Evolutionary conservation across 2,329 filamentous ascomycete genomes (phyloP).

Genomic region (Cadophora gregata): DNA sequence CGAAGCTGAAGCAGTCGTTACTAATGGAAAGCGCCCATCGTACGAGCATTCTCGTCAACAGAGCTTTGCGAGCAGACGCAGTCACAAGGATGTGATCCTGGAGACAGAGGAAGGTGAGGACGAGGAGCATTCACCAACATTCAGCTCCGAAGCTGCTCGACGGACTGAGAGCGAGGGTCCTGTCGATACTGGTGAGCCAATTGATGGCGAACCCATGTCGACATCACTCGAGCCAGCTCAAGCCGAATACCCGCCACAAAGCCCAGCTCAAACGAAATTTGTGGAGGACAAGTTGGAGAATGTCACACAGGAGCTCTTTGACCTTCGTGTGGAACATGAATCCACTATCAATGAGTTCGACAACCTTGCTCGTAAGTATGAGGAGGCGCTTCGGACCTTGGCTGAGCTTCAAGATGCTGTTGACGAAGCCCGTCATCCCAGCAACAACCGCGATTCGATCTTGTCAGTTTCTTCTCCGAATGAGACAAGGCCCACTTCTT

Average conservation of each 20-base stretch:
- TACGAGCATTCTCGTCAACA: constrained; percentile 60
- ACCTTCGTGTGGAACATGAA: constrained; percentile 90
- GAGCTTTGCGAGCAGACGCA: constrained; percentile 59
- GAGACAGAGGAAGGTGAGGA: constrained; percentile 50
- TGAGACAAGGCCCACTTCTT: constrained; percentile 72
- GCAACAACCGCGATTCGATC: constrained; percentile 58
- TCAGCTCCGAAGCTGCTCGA: constrained; percentile 27
- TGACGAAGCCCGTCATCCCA: constrained; percentile 76
- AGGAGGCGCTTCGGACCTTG: constrained; percentile 81
- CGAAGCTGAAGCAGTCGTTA: constrained; percentile 49
- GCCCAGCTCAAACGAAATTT: constrained; percentile 80
- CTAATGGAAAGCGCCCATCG: constrained; percentile 52
- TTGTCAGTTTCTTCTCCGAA: constrained; percentile 57
- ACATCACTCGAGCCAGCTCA: constrained; percentile 42
- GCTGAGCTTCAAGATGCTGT: constrained; percentile 85
- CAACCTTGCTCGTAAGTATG: constrained; percentile 84
- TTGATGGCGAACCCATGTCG: constrained; percentile 46
- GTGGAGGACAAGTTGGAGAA: constrained; percentile 92
- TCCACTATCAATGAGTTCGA: constrained; percentile 81
- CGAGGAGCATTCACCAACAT: constrained; percentile 25
- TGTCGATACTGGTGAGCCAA: constrained; percentile 44
- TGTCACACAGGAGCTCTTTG: constrained; percentile 89
- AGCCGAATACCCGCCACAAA: constrained; percentile 54
- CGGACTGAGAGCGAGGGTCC: constrained; percentile 43
- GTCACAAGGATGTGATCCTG: constrained; percentile 60